These are phyloP conservation scores for Quaeritorhiza haematococci DNA, from an alignment of 371 early-diverging fungal genomes.

Conservation along the genomic window DNA sequence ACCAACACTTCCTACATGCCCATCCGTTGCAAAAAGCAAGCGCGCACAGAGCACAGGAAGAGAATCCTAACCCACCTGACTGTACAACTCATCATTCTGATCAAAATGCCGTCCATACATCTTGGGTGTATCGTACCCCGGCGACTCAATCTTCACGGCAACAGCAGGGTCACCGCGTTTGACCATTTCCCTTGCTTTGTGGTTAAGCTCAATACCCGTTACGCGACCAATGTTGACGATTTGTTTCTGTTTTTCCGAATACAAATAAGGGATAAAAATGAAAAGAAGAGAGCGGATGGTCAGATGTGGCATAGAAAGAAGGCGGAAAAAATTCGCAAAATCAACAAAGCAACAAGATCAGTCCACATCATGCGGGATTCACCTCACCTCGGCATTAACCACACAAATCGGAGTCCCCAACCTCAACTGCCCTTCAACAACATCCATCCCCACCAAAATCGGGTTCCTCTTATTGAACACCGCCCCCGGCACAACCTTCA, in stretches of 20 bases:
- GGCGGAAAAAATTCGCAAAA: constrained; percentile 2
- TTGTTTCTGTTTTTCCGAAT: constrained; percentile 31
- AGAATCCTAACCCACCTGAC: constrained; percentile 27
- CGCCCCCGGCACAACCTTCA: constrained; percentile 92
- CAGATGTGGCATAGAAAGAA: neutral
- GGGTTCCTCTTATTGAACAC: constrained; percentile 97
- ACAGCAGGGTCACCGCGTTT: constrained; percentile 86
- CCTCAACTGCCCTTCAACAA: constrained; percentile 89
- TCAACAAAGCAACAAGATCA: neutral
- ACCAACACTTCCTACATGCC: no score
- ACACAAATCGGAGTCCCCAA: constrained; percentile 96
- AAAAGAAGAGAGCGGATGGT: neutral
- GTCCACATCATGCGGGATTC: neutral
- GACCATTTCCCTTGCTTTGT: constrained; percentile 79
- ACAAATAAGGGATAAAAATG: neutral
- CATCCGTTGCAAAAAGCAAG: neutral
- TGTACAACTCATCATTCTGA: constrained; percentile 75
- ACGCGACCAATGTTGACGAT: constrained; percentile 86
- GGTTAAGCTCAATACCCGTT: constrained; percentile 94
- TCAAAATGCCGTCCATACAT: constrained; percentile 95
- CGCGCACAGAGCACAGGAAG: neutral
- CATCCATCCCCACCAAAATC: constrained; percentile 97
- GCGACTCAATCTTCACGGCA: constrained; percentile 94
- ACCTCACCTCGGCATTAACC: constrained; percentile 67
- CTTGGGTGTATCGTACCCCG: constrained; percentile 81